Evolutionary conservation across 306 rosid genomes (phyloP).

Genomic region (Cucumis melo): DNA sequence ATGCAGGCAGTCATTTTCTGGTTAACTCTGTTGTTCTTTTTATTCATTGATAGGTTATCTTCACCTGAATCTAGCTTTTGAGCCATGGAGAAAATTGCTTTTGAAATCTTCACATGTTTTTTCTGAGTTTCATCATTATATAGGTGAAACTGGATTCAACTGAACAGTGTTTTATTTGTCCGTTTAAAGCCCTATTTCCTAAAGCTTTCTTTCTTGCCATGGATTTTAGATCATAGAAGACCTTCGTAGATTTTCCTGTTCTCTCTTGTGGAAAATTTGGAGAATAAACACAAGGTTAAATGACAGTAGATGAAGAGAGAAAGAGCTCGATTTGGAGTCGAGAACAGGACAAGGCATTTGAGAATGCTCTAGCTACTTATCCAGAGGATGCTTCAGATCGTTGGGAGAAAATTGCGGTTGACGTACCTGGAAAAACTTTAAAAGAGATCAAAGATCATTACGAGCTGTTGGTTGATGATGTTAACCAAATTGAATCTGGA

Average conservation of each 20-base stretch:
- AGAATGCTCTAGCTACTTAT: conserved; percentile 66
- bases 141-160: conserved; percentile 24
- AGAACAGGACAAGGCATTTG: conserved; percentile 88
- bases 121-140: conserved; percentile 22
- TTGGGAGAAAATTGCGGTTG: conserved; percentile 78
- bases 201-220: neutral
- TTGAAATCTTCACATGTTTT: conserved; percentile 27
- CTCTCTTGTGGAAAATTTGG: conserved; percentile 18
- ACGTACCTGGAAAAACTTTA: conserved; percentile 59
- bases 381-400: conserved; percentile 61
- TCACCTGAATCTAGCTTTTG: conserved; percentile 38
- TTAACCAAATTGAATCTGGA: conserved; percentile 74
- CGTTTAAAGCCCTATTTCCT: neutral
- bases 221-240: neutral
- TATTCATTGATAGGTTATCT: conserved; percentile 38
- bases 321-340: conserved; percentile 70
- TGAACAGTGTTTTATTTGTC: conserved; percentile 21
- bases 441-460: conserved; percentile 71
- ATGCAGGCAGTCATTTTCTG: neutral
- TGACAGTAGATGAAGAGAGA: conserved; percentile 55
- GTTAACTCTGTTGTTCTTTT: conserved; percentile 32
- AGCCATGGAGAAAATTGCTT: conserved; percentile 40
- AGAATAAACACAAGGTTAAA: conserved; percentile 22
- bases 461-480: conserved; percentile 64
- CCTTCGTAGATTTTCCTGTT: conserved; percentile 5